phyloP scores from a whole-genome alignment of 2,329 filamentous ascomycete species.

The Aplosporella prunicola region DNA sequence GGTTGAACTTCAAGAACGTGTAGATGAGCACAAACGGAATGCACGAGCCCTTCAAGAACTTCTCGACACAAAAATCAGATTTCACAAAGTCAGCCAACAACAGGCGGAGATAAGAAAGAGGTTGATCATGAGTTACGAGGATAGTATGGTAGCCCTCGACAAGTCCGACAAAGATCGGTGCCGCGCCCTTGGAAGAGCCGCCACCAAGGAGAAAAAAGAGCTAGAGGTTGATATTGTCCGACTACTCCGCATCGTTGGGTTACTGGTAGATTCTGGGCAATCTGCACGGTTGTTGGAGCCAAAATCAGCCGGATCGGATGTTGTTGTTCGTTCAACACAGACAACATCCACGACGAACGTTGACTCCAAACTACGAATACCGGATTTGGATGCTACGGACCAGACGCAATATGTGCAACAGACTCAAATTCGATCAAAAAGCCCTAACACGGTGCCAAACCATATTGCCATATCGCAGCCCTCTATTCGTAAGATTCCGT shows the following conservation, averaged over 20 bases:
- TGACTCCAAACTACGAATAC: background rate
- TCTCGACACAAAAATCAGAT: background rate
- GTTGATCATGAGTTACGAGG: background rate
- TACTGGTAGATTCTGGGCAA: constrained; percentile 16
- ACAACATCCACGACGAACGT: background rate
- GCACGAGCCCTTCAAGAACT: background rate
- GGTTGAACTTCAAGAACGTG: no score
- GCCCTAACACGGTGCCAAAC: constrained; percentile 20
- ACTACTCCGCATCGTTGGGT: constrained; percentile 19
- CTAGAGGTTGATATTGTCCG: constrained; percentile 22
- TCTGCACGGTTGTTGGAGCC: background rate
- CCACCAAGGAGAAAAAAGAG: constrained; percentile 1
- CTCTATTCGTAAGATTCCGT: no score
- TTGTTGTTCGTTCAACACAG: constrained; percentile 4
- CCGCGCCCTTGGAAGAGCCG: no score
- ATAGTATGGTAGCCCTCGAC: background rate
- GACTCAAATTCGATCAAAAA: constrained; percentile 21
- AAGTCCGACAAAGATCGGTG: background rate
- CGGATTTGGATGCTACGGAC: background rate
- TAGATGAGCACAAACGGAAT: background rate
- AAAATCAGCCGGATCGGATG: background rate
- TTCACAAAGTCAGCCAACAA: background rate
- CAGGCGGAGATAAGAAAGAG: background rate
- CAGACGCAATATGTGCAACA: constrained; percentile 25
- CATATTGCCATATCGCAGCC: constrained; percentile 19